These are phyloP conservation scores for Endocladia muricata DNA, from an alignment of 31 red algal genomes.

Conservation along the genomic window DNA sequence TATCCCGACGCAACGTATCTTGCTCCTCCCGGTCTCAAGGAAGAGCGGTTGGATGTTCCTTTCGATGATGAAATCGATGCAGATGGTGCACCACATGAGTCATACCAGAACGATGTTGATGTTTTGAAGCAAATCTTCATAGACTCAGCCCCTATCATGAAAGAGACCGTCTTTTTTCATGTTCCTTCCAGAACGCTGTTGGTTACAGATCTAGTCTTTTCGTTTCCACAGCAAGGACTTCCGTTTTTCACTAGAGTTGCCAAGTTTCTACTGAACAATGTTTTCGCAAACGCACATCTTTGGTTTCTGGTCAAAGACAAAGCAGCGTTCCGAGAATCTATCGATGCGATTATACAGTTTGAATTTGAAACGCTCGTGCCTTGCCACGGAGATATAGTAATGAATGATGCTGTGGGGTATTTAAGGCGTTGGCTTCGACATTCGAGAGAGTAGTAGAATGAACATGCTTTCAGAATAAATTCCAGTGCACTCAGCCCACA, in stretches of 20 bases:
- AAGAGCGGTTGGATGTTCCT: neutral
- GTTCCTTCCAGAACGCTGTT: constrained; percentile 27
- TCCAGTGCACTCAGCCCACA: no score
- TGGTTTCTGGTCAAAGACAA: constrained; percentile 23
- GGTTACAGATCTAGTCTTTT: constrained; percentile 22
- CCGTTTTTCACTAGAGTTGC: neutral
- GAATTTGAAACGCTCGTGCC: constrained; percentile 32
- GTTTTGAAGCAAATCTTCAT: constrained; percentile 14
- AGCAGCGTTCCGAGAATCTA: neutral
- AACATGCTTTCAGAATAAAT: no score
- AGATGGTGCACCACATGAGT: neutral
- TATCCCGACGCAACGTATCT: constrained; percentile 4
- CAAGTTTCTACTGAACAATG: constrained; percentile 21
- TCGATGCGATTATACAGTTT: neutral
- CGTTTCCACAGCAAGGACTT: constrained; percentile 19
- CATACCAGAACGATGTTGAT: neutral
- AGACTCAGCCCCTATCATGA: constrained; percentile 31
- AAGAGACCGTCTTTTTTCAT: constrained; percentile 36
- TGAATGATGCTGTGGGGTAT: no score
- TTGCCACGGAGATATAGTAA: constrained; percentile 36
- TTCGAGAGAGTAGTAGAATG: no score
- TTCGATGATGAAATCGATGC: neutral
- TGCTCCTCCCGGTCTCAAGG: neutral
- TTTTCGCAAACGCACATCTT: constrained; percentile 33
- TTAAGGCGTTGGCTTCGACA: no score